Evolutionary conservation across 306 rosid species (phyloP).

Genomic region (Calophaca sinica): DNA sequence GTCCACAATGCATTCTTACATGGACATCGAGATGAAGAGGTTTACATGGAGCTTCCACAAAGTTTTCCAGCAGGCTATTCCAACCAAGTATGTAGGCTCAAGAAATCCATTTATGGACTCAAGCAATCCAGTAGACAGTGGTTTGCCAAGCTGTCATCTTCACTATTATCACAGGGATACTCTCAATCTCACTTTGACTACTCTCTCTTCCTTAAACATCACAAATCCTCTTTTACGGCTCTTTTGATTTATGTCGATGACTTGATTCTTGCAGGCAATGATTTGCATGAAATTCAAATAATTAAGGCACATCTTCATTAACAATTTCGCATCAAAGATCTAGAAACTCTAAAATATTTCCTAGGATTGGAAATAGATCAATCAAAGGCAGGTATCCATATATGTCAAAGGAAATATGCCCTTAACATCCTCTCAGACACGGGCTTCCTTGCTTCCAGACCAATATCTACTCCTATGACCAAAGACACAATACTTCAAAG

Average conservation of each 20-base stretch:
- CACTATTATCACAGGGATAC: too few relatives aligned
- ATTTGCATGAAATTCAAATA: rapidly evolving
- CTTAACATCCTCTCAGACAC: not conserved
- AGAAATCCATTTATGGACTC: too few relatives aligned
- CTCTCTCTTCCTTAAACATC: too few relatives aligned
- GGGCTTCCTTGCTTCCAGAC: not conserved
- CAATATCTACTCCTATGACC: not conserved
- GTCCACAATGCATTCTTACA: not conserved
- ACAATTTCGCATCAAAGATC: not conserved
- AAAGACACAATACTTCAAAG: too few relatives aligned
- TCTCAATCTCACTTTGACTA: too few relatives aligned
- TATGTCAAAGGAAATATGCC: not conserved
- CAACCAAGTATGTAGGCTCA: too few relatives aligned
- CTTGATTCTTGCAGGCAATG: not conserved
- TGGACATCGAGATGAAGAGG: too few relatives aligned
- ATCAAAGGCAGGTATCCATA: not conserved
- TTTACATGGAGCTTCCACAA: too few relatives aligned
- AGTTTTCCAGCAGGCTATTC: too few relatives aligned
- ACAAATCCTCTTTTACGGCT: not conserved
- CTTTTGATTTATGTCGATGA: not conserved
- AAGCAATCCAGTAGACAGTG: too few relatives aligned
- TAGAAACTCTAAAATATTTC: not conserved
- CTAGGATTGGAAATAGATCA: not conserved
- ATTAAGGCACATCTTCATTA: not conserved
- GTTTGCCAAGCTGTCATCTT: too few relatives aligned